Conservation (phyloP, 2,329 filamentous ascomycete genomes). For the Pyrenochaeta sp. region DNA sequence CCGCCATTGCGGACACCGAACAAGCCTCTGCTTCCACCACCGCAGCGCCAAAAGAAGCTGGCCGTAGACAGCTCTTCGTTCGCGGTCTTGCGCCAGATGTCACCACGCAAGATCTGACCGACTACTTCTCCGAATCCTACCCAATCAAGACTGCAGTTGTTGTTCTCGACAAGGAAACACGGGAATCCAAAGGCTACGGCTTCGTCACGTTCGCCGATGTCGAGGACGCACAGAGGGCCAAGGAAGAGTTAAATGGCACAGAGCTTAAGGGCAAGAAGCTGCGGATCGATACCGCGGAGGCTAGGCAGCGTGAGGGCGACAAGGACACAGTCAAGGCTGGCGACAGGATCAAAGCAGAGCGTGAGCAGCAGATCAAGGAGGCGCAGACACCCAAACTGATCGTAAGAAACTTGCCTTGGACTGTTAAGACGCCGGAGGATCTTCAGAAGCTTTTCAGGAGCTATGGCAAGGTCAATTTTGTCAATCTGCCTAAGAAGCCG, state of each 20-base stretch:
- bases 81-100: conserved; percentile 80
- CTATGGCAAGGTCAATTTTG: conserved; percentile 90
- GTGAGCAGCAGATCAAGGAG: conserved; percentile 68
- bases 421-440: conserved; percentile 85
- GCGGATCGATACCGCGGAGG: conserved; percentile 86
- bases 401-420: conserved; percentile 95
- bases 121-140: conserved; percentile 92
- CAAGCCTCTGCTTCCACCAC: conserved; percentile 20
- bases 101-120: conserved; percentile 83
- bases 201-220: conserved; percentile 97
- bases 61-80: conserved; percentile 76
- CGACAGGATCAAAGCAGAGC: conserved; percentile 70
- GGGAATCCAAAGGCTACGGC: conserved; percentile 88
- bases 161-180: conserved; percentile 84
- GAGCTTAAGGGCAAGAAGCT: conserved; percentile 82
- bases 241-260: conserved; percentile 81
- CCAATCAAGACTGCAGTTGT: conserved; percentile 97
- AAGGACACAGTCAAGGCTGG: conserved; percentile 54
- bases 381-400: conserved; percentile 82
- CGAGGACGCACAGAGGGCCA: conserved; percentile 85
- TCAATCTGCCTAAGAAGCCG: conserved; percentile 81
- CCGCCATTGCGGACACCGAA: conserved; percentile 35
- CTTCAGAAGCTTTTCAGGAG: conserved; percentile 80
- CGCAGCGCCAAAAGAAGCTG: conserved; percentile 38
- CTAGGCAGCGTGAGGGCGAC: conserved; percentile 72